Percentiles rank a stretch among this genome's conserved stretches.
Evolutionary conservation across 1,284 basidiomycete species (phyloP).

Genomic region (Earliella scabrosa): DNA sequence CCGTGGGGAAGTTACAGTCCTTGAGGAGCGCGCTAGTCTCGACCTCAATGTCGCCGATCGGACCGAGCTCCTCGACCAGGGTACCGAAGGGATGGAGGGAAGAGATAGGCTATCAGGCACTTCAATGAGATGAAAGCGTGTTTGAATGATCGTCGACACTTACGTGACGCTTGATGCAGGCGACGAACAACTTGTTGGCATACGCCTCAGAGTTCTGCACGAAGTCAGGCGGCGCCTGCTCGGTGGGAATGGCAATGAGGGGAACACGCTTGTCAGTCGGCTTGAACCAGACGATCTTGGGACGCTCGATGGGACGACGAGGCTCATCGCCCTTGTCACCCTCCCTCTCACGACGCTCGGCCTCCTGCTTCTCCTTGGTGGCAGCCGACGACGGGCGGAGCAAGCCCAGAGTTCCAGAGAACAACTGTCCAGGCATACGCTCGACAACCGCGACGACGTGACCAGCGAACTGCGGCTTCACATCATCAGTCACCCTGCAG

Average conservation of each 20-base stretch:
- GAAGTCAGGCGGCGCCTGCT: conserved; percentile 97
- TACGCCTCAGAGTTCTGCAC: conserved; percentile 94
- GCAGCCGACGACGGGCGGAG: conserved; percentile 96
- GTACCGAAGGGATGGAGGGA: conserved; percentile 99
- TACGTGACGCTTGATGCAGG: conserved; percentile 97
- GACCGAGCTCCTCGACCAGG: conserved; percentile 95
- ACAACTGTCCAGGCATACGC: conserved; percentile 97
- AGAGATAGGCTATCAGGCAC: conserved; percentile 72
- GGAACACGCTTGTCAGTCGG: conserved; percentile 99
- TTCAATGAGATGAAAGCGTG: conserved; percentile 16
- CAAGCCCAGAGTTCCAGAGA: conserved; percentile 95
- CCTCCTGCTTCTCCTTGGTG: conserved; percentile 99
- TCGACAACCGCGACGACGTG: conserved; percentile 98
- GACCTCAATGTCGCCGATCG: conserved; percentile 98
- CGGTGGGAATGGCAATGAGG: conserved; percentile 98
- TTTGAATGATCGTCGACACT: conserved; percentile 34
- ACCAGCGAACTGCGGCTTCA: conserved; percentile 95
- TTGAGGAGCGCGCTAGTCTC: conserved; percentile 97
- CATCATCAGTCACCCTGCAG: conserved; percentile 93
- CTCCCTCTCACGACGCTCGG: conserved; percentile 95
- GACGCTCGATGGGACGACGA: conserved; percentile 82
- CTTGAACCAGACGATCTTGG: conserved; percentile 99
- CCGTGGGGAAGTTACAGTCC: conserved; percentile 97
- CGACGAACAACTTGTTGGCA: conserved; percentile 91
- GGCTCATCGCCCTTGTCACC: conserved; percentile 87